Percentiles rank a stretch among this genome's conserved stretches.
phyloP scores from a whole-genome alignment of 208 protist species.

The Crithidia bombi region DNA sequence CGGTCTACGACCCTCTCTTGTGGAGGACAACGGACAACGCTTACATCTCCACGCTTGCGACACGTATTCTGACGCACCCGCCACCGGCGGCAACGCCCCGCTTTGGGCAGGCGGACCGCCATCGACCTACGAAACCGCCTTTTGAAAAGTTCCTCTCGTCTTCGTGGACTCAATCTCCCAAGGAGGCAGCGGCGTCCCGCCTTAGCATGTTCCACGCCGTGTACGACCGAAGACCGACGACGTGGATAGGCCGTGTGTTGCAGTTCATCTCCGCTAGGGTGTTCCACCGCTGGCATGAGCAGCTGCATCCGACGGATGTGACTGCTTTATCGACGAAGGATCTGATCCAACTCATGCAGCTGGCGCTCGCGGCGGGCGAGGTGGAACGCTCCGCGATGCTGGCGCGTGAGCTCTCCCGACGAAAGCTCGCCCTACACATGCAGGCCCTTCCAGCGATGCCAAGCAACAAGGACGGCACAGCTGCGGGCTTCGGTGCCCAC shows the following conservation, averaged over 20 bases:
- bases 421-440: conserved; percentile 39
- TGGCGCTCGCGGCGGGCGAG: conserved; percentile 70
- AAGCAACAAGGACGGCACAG: not conserved
- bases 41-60: conserved; percentile 52
- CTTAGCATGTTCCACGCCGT: conserved; percentile 39
- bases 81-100: not conserved
- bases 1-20: conserved; percentile 57
- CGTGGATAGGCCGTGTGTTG: conserved; percentile 23
- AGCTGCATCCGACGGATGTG: conserved; percentile 29
- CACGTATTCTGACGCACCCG: conserved; percentile 34
- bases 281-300: conserved; percentile 39
- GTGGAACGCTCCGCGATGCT: conserved; percentile 61
- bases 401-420: conserved; percentile 71
- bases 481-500: not conserved
- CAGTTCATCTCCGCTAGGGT: conserved; percentile 43
- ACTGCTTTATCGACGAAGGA: conserved; percentile 46
- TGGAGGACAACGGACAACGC: conserved; percentile 63
- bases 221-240: conserved; percentile 19
- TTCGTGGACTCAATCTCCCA: conserved; percentile 12
- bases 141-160: conserved; percentile 18
- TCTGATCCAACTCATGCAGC: conserved; percentile 72
- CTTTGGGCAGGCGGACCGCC: not conserved
- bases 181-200: conserved; percentile 1
- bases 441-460: not conserved
- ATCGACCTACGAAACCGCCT: not conserved